A percentile compares a stretch with the other conserved stretches of the same genome.
Evolutionary conservation across 805 yeast genomes (phyloP).

Genomic region (Saturnispora galanensis): DNA sequence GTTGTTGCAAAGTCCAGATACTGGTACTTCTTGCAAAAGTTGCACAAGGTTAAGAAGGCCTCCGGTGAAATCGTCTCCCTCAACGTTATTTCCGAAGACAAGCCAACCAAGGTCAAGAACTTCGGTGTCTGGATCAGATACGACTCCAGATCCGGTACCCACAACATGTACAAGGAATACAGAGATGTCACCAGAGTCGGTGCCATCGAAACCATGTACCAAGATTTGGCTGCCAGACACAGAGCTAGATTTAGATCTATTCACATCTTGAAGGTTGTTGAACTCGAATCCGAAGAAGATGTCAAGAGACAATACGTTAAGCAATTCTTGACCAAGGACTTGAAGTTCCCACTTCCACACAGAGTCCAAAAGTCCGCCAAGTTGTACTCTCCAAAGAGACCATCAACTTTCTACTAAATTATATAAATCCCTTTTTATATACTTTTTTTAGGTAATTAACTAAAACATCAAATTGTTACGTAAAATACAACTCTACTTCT

Average conservation of each 20-base stretch:
- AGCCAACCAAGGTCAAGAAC: constrained; percentile 99
- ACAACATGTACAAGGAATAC: constrained; percentile 99
- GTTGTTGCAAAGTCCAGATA: constrained; percentile 99
- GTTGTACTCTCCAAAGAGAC: constrained; percentile 86
- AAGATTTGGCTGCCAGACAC: constrained; percentile 99
- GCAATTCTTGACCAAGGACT: constrained; percentile 91
- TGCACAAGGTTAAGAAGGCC: constrained; percentile 99
- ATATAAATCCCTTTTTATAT: constrained; percentile 10
- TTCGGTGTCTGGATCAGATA: constrained; percentile 99
- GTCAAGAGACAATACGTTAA: constrained; percentile 98
- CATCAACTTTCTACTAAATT: constrained; percentile 89
- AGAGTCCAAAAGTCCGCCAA: constrained; percentile 87
- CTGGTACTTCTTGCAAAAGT: constrained; percentile 99
- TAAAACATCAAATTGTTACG: constrained; percentile 4
- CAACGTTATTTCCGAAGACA: constrained; percentile 84
- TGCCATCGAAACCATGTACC: constrained; percentile 98
- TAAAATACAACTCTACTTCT: background rate
- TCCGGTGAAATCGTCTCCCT: constrained; percentile 98
- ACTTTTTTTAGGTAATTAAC: constrained; percentile 3
- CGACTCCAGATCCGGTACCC: constrained; percentile 99
- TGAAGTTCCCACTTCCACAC: constrained; percentile 99
- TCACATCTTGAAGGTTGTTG: constrained; percentile 99
- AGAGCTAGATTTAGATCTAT: constrained; percentile 99
- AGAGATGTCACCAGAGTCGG: constrained; percentile 98
- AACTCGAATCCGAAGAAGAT: constrained; percentile 93